These are phyloP conservation scores for Sarocladiaceae sp. DNA, from an alignment of 2,329 filamentous ascomycete genomes.

Conservation along the genomic window DNA sequence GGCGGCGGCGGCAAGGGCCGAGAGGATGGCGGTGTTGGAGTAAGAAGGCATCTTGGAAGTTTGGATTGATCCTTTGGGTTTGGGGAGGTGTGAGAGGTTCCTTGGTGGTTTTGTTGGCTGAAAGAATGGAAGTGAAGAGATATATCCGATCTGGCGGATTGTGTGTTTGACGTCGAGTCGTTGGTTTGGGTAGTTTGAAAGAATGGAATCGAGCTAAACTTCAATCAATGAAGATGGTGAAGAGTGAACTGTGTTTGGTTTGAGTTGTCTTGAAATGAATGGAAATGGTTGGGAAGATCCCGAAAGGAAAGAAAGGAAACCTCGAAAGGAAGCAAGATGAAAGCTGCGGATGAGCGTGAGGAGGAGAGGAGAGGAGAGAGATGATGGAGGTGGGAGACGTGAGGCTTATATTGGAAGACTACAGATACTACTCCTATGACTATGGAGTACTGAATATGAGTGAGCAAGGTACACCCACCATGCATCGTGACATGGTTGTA, in stretches of 20 bases:
- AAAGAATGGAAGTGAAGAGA: neutral
- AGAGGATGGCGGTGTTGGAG: conserved; percentile 2
- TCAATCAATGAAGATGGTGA: conserved; percentile 6
- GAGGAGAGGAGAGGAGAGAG: conserved; percentile 1
- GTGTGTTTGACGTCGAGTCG: conserved; percentile 1
- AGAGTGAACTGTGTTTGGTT: neutral
- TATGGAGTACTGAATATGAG: too few relatives aligned
- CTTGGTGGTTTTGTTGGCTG: neutral
- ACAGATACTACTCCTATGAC: too few relatives aligned
- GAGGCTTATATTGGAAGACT: too few relatives aligned
- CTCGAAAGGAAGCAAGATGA: neutral
- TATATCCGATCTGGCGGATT: conserved; percentile 3
- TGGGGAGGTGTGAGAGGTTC: neutral
- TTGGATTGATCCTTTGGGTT: neutral
- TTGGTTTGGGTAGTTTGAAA: too few relatives aligned
- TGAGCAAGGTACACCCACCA: too few relatives aligned
- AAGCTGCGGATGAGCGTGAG: neutral
- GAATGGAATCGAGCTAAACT: conserved; percentile 3
- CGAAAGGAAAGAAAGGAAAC: too few relatives aligned
- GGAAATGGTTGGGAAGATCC: too few relatives aligned
- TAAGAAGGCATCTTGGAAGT: conserved; percentile 1
- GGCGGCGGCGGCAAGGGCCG: conserved; percentile 7
- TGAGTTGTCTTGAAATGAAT: conserved; percentile 1
- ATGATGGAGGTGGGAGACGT: too few relatives aligned
- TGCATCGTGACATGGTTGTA: too few relatives aligned